Base-by-base conservation (phyloP, 1,284 basidiomycete species). In the Uromyces viciae-fabae region DNA sequence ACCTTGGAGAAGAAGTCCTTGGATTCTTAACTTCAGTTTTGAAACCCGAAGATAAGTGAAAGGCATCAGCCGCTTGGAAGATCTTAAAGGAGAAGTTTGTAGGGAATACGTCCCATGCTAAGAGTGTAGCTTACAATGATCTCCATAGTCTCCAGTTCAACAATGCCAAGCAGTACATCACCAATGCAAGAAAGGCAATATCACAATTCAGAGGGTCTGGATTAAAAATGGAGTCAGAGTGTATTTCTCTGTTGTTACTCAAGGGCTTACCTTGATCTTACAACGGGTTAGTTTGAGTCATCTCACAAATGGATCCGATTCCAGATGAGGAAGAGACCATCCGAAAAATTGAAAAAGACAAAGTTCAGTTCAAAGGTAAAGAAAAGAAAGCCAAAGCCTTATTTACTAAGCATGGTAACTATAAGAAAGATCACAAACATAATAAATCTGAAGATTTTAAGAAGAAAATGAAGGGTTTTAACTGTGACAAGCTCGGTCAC, bases 271-370 rank as follows among this genome's bases (percentile, higher is more conserved):
- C 66, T 14, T 25, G 62, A 11, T 36, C 62, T 5, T 66, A 66
- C 19, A 40, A 66, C 8, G 38, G 38, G 3, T 40, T 66, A 9
- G 62, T 66, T 7, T 1, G 62, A 19, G 43, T 66, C 38, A 66
- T 66, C 4, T 66, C 62, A 31, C 62, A 66, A 66, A 66, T 66
- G 62, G 62, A 66, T 11, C 62, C 62, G 31, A 66, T 66, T 14
- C 62, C 36, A 11, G 28, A 42, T 40, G 36, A 66, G 36, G 62
- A 66, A 33, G 62, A 66, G 1, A 40, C 43, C 19, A 8, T 66
- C 5, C 38, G 43, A 40, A 3, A n/a, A 66, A 66, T 66, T 40
- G 62, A 66, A 62, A 62, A 62, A 19, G 60, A 62, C 15, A 15
- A 62, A 62, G 15, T 62, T 11, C 60, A 62, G 40, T 62, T 62